Evolutionary conservation across 805 yeast species (phyloP).

Genomic region (Suhomyces kilbournensis): DNA sequence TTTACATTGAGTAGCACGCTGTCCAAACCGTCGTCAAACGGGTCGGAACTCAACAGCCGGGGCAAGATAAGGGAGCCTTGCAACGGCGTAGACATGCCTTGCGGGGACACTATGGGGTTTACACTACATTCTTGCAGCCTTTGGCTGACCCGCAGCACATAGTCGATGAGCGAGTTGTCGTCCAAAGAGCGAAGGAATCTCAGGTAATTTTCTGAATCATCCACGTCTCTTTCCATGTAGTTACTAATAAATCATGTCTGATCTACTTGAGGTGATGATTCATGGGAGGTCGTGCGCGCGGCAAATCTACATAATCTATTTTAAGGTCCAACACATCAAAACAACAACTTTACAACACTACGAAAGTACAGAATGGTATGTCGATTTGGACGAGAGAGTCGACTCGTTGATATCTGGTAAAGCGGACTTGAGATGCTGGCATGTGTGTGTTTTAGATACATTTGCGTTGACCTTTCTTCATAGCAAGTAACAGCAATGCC

Average conservation of each 20-base stretch:
- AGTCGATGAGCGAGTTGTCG: conserved; percentile 19
- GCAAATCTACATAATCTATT: neutral
- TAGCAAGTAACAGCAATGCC: neutral
- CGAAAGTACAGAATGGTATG: conserved; percentile 2
- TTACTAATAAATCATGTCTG: neutral
- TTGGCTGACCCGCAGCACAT: conserved; percentile 12
- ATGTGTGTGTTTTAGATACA: neutral
- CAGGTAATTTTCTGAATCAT: neutral
- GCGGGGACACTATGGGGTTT: neutral
- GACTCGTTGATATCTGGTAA: neutral
- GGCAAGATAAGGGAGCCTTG: neutral
- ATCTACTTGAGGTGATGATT: neutral
- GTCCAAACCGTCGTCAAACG: conserved; percentile 25
- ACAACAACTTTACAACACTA: neutral
- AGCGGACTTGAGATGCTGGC: neutral
- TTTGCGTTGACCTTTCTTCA: neutral
- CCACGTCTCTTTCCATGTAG: neutral
- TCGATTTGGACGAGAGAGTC: neutral
- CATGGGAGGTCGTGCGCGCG: neutral
- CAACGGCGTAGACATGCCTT: conserved; percentile 1
- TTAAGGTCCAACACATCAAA: conserved; percentile 2
- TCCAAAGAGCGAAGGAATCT: conserved; percentile 20
- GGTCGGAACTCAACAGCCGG: conserved; percentile 15
- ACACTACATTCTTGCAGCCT: conserved; percentile 5
- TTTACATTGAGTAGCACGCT: conserved; percentile 13